Conservation (phyloP, 805 yeast genomes). For the Spathaspora gorwiae region DNA sequence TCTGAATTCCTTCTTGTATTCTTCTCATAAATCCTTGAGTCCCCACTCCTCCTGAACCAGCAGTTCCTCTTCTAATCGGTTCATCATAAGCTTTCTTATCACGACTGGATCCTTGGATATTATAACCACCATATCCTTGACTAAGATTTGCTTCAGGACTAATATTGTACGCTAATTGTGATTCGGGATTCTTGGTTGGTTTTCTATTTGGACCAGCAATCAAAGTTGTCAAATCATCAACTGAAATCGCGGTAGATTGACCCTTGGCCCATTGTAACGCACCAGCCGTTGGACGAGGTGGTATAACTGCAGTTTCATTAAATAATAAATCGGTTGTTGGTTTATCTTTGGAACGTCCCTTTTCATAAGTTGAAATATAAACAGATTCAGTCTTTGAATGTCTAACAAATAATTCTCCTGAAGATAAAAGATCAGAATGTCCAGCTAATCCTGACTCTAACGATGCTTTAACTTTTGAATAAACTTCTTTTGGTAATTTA, state of each 20-base stretch:
- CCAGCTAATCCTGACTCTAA: conserved; percentile 18
- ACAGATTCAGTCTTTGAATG: conserved; percentile 46
- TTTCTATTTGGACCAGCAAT: conserved; percentile 76
- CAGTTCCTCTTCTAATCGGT: conserved; percentile 41
- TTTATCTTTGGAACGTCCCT: conserved; percentile 15
- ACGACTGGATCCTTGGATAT: conserved; percentile 7
- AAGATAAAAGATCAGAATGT: conserved; percentile 33
- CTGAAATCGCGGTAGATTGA: conserved; percentile 49
- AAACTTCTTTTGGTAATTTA: conserved; percentile 29
- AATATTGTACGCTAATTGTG: conserved; percentile 45
- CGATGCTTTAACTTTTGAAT: conserved; percentile 16
- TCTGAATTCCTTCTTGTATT: conserved; percentile 49
- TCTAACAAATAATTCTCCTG: conserved; percentile 58
- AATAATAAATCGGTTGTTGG: conserved; percentile 54
- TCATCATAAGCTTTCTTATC: conserved; percentile 34
- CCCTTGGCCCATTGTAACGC: conserved; percentile 87
- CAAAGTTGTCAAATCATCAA: conserved; percentile 57
- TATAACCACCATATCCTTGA: conserved; percentile 26
- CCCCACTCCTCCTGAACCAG: conserved; percentile 35
- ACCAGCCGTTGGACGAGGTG: conserved; percentile 75
- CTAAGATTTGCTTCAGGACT: conserved; percentile 42
- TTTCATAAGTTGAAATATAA: conserved; percentile 16
- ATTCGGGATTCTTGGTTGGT: conserved; percentile 54
- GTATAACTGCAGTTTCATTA: conserved; percentile 62
- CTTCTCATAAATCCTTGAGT: conserved; percentile 40